Base-by-base conservation (phyloP, 1,139 yeast species). In the Debaryomyces robertsiae region DNA sequence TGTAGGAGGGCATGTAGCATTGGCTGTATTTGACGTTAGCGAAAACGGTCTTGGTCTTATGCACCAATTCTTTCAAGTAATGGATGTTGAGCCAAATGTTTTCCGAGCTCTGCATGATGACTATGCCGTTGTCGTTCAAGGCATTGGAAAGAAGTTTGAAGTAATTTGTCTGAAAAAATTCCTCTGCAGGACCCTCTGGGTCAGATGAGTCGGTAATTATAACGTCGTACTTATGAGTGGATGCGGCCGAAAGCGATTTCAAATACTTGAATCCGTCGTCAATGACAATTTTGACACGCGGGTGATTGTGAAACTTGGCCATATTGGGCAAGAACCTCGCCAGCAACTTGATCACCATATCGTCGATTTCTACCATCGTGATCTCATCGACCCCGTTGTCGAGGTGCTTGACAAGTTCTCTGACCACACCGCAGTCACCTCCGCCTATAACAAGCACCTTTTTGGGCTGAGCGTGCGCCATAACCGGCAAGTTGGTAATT, bases 141-240 rank as follows among this genome's bases (percentile, higher is more conserved):
- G 96, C 89, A 46, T 79, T 78, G 47, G 71, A 60, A 42, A 93
- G 69, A 39, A 93, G 72, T 57, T 79, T 73, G 65, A 91, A 93
- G 69, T 91, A 93, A 46, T 80, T 81, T 50, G 79, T 76, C 65
- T 90, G 91, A 73, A 93, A 93, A 51, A 93, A 85, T 35, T 89
- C 88, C 55, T 84, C 96, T 3, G 98, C 98, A 7, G 98, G 98
- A 1, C 98, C 98, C 57, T 93, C 98, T 2, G 98, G 98, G 62
- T 93, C 98, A 9, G 95, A 86, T 7, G 96, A 87, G 63, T 93
- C 98, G 27, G 97, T 90, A 54, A 93, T 90, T 51, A 93, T 90
- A 36, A 91, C 84, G 62, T 93, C 98, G 59, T 75, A 91, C 52
- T 77, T 75, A 19, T 58, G 61, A 17, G 14, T 15, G 10, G 10